These are phyloP conservation scores for Cantharellus cinnabarinus DNA, from an alignment of 768 basidiomycete species.

Conservation along the genomic window DNA sequence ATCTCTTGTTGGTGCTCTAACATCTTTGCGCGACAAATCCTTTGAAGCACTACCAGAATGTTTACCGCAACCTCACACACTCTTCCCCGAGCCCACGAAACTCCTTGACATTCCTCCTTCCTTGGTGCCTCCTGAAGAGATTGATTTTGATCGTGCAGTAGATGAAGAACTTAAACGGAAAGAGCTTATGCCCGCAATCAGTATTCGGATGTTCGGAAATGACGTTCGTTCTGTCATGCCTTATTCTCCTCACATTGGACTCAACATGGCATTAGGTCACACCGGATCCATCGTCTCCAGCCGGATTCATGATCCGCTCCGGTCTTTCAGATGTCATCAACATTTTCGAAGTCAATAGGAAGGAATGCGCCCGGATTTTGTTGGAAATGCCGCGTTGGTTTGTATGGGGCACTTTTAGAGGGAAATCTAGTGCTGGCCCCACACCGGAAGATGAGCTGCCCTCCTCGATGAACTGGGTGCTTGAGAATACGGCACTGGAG, in stretches of 20 bases:
- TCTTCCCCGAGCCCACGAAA: conserved; percentile 22
- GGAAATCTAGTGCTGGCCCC: conserved; percentile 39
- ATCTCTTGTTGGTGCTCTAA: conserved; percentile 1
- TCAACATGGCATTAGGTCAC: conserved; percentile 32
- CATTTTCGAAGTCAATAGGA: conserved; percentile 89
- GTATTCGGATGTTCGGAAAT: conserved; percentile 44
- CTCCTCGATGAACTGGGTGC: conserved; percentile 54
- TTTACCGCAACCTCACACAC: conserved; percentile 37
- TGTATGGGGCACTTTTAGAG: conserved; percentile 64
- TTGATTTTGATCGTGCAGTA: conserved; percentile 33
- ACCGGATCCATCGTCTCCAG: conserved; percentile 48
- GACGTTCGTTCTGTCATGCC: conserved; percentile 17
- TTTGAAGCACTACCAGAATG: conserved; percentile 6
- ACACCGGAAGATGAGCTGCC: conserved; percentile 27
- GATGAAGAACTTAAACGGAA: conserved; percentile 18
- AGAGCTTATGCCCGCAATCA: conserved; percentile 28
- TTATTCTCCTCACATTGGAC: conserved; percentile 5
- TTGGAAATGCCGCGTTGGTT: conserved; percentile 78
- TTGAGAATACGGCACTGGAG: conserved; percentile 79
- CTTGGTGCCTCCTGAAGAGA: conserved; percentile 72
- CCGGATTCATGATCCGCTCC: conserved; percentile 63
- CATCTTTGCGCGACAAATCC: conserved; percentile 4
- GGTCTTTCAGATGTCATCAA: conserved; percentile 58
- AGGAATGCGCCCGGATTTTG: conserved; percentile 76
- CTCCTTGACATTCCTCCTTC: conserved; percentile 54